Evolutionary conservation across 169 alveolate genomes (phyloP).

Genomic region (Plasmodium coatneyi): DNA sequence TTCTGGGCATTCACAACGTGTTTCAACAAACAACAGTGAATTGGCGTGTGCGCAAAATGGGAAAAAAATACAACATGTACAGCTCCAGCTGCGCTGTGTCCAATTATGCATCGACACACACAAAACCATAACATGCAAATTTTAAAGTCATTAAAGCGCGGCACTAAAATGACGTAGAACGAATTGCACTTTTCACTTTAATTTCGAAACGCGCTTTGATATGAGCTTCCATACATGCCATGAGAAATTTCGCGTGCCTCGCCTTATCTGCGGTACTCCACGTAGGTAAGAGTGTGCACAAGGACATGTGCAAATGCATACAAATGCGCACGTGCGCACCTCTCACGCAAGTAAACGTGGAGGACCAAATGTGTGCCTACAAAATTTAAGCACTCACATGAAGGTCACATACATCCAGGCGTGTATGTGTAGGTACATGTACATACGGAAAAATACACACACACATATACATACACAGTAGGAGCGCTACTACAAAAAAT

Average conservation of each 20-base stretch:
- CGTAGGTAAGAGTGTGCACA: neutral
- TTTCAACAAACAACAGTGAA: constrained; percentile 51
- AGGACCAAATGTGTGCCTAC: constrained; percentile 5
- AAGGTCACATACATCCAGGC: constrained; percentile 2
- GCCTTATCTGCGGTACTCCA: neutral
- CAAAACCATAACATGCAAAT: constrained; percentile 16
- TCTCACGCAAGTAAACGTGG: neutral
- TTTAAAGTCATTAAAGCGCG: constrained; percentile 1
- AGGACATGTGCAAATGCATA: neutral
- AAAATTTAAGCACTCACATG: neutral
- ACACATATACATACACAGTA: neutral
- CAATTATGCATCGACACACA: neutral
- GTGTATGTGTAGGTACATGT: constrained; percentile 5
- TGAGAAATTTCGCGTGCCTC: neutral
- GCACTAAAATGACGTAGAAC: constrained; percentile 13
- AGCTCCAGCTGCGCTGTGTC: neutral
- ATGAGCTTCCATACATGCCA: neutral
- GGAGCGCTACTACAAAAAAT: constrained; percentile 26
- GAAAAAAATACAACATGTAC: neutral
- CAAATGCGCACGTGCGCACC: neutral
- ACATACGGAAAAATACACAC: constrained; percentile 6
- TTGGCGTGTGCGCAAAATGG: neutral
- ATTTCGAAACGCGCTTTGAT: constrained; percentile 9
- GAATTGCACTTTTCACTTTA: neutral
- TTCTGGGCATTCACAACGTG: constrained; percentile 4